Base-by-base conservation (phyloP, 1,139 yeast species). In the Chernovozyma sophiae-reginae region DNA sequence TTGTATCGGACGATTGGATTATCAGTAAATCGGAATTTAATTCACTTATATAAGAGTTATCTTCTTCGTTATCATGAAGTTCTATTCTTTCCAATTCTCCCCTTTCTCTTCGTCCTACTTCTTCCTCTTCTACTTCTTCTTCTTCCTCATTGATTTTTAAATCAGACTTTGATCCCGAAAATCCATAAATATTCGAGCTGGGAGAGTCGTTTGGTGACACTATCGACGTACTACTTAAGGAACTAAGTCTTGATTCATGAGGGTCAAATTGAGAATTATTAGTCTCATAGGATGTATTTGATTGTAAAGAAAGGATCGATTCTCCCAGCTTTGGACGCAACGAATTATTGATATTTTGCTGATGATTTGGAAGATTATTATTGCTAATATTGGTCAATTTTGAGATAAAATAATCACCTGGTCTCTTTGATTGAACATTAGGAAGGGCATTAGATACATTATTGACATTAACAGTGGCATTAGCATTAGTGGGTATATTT, bases 321-420 rank as follows among this genome's bases (percentile, higher is more conserved):
- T 64, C 71, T 2, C 66, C 67, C 10, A 71, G 64, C 14, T 49
- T 44, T 1, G 72, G 71, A 28, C 66, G 46, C 23, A 38, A 37
- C 18, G 48, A 34, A 32, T 45, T 39, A 11, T 7, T 20, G 10
- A 34, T 15, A 11, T 24, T 15, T 5, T 10, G 18, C n/a, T 13
- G 23, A 4, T 11, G n/a, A 25, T 10, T 32, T 16, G 39, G 23
- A 15, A n/a, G 26, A 25, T 45, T 43, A 25, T 43, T 43, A 34
- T 49, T 53, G n/a, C n/a, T n/a, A n/a, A n/a, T n/a, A n/a, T n/a
- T n/a, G n/a, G n/a, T n/a, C 32, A 67, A 45, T 40, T 62, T 65
- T 36, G 60, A 62, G 30, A 66, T 58, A 43, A 58, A 69, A 46
- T 66, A 68, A 45, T 68, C 74, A 28, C 74, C 68, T 1, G 75